Evolutionary conservation across 129 eudicot genomes (phyloP), one percentile per base, ranked within the genome.

Genomic region (Flaveria robusta): DNA sequence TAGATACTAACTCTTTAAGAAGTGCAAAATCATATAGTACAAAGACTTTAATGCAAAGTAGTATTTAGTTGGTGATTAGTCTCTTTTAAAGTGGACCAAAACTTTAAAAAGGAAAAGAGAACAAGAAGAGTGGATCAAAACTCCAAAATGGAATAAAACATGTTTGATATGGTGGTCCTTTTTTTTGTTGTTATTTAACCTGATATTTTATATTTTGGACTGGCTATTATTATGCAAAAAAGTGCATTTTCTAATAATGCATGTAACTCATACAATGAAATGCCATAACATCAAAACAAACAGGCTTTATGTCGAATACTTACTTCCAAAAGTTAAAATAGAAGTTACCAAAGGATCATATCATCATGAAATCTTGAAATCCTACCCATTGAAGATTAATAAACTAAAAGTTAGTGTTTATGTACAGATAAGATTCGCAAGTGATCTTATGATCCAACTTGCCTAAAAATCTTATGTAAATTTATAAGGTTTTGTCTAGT

Each of bases 61-160:
- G 62, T 75, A 18, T n/a, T 10, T 75, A 50, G 60, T 75, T 75
- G 79, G 79, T 75, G 79, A 49, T 11, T 10, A 12, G 79, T 45
- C 46, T 26, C 31, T 45, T 62, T 63, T 34, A 11, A 60, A 75
- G 43, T 63, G 71, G 39, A 46, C 29, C 59, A 75, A 19, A 74
- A 45, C 34, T 47, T 34, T 24, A 2, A 16, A 46, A 45, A n/a
- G 14, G 62, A 58, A 26, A 63, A 31, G 24, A 31, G 5, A 31
- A 16, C 45, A 29, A 43, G 42, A 43, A 74, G 46, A 45, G 20
- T 62, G 47, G 79, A 45, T 71, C 71, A 45, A 16, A 74, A 45
- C 41, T 15, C 26, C n/a, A 74, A 43, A 43, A 0, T 24, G 9
- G 62, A 75, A 63, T 62, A 45, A 45, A 41, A 10, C 62, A 43